Conservation (phyloP, 148 eudicot species). For the Cornus kousa region DNA sequence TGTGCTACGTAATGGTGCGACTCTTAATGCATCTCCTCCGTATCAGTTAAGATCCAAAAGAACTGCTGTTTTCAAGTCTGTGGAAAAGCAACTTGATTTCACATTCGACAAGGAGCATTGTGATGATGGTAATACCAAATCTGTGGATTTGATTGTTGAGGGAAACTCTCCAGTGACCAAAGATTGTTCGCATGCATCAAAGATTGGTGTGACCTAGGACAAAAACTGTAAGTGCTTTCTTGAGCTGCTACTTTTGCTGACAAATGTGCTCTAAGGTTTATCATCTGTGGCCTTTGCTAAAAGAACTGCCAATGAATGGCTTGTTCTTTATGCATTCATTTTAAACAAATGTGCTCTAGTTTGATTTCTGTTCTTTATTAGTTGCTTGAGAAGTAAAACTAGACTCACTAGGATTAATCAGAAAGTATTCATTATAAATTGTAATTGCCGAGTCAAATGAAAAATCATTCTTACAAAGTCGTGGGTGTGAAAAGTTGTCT, state of each 20-base stretch:
- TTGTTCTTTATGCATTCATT: neutral
- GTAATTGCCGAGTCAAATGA: too few species aligned
- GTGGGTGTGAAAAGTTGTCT: neutral
- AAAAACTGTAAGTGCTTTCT: constrained; percentile 29
- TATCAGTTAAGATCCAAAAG: constrained; percentile 71
- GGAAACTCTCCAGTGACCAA: constrained; percentile 35
- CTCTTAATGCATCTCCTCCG: constrained; percentile 82
- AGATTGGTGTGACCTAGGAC: constrained; percentile 40
- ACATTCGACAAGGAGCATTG: constrained; percentile 29
- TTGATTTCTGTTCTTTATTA: neutral
- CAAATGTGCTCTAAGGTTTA: neutral
- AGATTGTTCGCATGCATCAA: constrained; percentile 33
- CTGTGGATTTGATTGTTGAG: constrained; percentile 31
- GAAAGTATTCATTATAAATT: neutral
- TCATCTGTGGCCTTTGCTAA: neutral
- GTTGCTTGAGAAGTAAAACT: neutral
- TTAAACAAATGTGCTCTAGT: neutral
- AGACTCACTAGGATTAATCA: neutral
- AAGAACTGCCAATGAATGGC: neutral
- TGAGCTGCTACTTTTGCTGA: constrained; percentile 9
- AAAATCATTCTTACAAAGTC: too few species aligned
- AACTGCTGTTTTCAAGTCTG: constrained; percentile 54
- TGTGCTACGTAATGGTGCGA: constrained; percentile 38
- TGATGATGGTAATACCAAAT: constrained; percentile 24
- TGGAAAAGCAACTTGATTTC: constrained; percentile 87